Percentiles rank a stretch among this genome's conserved stretches.
phyloP scores from a whole-genome alignment of 2,329 filamentous ascomycete species.

The Colletotrichum siamense region DNA sequence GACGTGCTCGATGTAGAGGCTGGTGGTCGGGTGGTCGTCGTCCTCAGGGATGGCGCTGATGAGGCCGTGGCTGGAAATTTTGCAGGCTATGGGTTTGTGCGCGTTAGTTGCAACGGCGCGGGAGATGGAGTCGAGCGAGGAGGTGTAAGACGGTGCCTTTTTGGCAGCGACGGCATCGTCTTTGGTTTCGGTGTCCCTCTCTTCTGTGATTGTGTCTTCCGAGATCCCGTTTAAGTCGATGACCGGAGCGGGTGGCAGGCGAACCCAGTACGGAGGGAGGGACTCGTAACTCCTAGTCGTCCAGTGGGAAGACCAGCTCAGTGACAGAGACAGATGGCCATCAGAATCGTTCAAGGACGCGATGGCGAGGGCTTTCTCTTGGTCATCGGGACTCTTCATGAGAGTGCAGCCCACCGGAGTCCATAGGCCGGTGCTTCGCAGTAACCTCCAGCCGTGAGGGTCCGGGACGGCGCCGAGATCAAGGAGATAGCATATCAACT shows the following conservation, averaged over 20 bases:
- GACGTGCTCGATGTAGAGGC: conserved; percentile 54
- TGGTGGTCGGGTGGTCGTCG: conserved; percentile 26
- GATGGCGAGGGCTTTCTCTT: conserved; percentile 55
- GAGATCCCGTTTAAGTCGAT: not conserved
- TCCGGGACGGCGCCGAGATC: conserved; percentile 69
- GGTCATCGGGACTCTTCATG: conserved; percentile 57
- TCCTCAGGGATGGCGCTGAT: conserved; percentile 47
- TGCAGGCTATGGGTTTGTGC: conserved; percentile 46
- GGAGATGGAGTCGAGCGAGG: conserved; percentile 40
- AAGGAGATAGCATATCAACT: conserved; percentile 65
- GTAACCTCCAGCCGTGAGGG: conserved; percentile 60
- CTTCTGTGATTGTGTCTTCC: not conserved
- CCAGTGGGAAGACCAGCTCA: conserved; percentile 62
- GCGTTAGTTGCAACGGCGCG: conserved; percentile 32
- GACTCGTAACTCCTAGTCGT: conserved; percentile 55
- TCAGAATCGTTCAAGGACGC: conserved; percentile 65
- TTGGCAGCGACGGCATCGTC: not conserved
- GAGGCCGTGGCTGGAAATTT: conserved; percentile 54
- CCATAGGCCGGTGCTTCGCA: conserved; percentile 64
- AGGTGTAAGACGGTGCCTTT: conserved; percentile 23
- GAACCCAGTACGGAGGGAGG: conserved; percentile 66
- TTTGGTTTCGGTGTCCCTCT: not conserved
- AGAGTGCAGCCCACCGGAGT: conserved; percentile 63
- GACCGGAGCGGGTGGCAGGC: conserved; percentile 41
- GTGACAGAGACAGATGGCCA: conserved; percentile 61